phyloP scores from a whole-genome alignment of 1,139 yeast species.

The Candida pseudoviswanathii region DNA sequence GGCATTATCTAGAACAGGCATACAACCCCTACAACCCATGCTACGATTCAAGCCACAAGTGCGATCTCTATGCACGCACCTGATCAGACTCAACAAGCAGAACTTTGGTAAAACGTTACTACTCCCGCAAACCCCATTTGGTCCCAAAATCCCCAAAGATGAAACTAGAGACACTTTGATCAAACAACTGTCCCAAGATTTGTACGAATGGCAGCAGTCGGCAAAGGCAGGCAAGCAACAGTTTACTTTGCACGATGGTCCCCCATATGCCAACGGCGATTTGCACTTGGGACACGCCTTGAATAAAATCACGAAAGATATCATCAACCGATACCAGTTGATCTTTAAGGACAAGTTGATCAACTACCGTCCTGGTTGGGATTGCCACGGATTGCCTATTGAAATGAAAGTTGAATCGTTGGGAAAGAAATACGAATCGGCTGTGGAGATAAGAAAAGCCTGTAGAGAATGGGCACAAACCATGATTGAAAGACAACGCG shows the following conservation, averaged over 20 bases:
- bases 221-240: slow-evolving; percentile 13
- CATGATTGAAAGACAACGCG: slow-evolving; percentile 64
- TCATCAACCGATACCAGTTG: slow-evolving; percentile 72
- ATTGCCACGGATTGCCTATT: slow-evolving; percentile 96
- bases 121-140: slow-evolving; percentile 43
- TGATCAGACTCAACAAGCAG: slow-evolving; percentile 8
- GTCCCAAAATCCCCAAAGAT: slow-evolving; percentile 44
- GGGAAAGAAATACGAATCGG: slow-evolving; percentile 20
- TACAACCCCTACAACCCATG: slow-evolving; percentile 2
- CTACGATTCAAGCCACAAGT: slow-evolving; percentile 9
- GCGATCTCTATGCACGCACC: slow-evolving; percentile 7
- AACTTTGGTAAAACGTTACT: slow-evolving; percentile 37
- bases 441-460: slow-evolving; percentile 58
- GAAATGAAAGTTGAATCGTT: slow-evolving; percentile 56
- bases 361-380: slow-evolving; percentile 93
- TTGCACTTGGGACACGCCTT: slow-evolving; percentile 93
- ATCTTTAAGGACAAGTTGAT: slow-evolving; percentile 59
- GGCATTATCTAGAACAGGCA: no score
- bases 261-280: slow-evolving; percentile 97
- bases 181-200: slow-evolving; percentile 27
- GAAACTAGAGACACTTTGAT: slow-evolving; percentile 28
- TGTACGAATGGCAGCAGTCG: slow-evolving; percentile 38
- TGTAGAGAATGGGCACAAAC: slow-evolving; percentile 70
- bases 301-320: slow-evolving; percentile 86
- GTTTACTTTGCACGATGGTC: slow-evolving; percentile 91